Base-by-base conservation (phyloP, 2,329 filamentous ascomycete genomes). In the Verticillium tricorpus region DNA sequence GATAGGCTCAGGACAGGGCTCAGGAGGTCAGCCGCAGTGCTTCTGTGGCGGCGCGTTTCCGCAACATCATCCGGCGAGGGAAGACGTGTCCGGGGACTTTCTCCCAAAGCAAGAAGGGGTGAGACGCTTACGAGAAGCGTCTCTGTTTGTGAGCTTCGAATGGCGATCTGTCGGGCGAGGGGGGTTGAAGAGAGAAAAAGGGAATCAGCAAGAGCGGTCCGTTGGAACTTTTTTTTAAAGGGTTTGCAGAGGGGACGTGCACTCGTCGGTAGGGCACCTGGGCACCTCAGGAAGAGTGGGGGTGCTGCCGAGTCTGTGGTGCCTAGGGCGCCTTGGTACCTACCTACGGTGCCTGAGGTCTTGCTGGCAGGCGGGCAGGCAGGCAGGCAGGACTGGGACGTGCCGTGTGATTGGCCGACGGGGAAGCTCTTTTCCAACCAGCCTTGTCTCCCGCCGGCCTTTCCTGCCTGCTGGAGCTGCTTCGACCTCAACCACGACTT, bases 1-100 rank as follows among this genome's bases (percentile, higher is more conserved):
- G 67, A 65, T 68, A 63, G 69, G 70, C 68, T 65, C 77, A 79
- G 78, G 79, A 79, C 79, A 80, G 80, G 80, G 80, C 80, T 79
- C 82, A 84, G 82, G 83, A 87, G 87, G 86, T 92, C 79, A 93
- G 89, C 92, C 92, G 91, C 93, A 82, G 85, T 93, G 93, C 93
- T 96, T 96, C 89, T 97, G 93, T 96, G 94, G 93, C 93, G 93
- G 92, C 92, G 93, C 92, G 91, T 97, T 96, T 96, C 92, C 92
- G 92, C 93, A 85, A 77, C 80, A 76, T 72, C 72, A 71, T 72
- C 73, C 72, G 67, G 62, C 68, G 74, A 73, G 70, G 66, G 69
- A 71, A 68, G 74, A 84, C 85, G 80, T 89, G 93, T 97, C 94
- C 94, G 94, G 94, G 94, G 94, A 98, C 94, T 98, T 98, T 98